Percentiles rank a stretch among this genome's conserved stretches.
phyloP scores from a whole-genome alignment of 2,329 filamentous ascomycete genomes.

The Teratosphaeria zuluensis region DNA sequence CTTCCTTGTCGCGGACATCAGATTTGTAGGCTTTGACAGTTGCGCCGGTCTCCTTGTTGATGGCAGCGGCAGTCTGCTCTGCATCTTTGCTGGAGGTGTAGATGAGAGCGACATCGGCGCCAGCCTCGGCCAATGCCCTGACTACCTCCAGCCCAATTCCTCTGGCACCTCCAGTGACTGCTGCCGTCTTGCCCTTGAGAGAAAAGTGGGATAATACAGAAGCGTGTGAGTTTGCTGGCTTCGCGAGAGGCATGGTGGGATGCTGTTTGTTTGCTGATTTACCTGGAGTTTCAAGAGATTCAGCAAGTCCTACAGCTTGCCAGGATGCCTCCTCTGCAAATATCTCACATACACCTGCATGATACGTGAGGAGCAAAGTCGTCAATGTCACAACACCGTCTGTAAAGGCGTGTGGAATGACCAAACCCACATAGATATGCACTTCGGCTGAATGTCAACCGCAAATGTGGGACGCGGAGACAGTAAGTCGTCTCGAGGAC shows the following conservation, averaged over 20 bases:
- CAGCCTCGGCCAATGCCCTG: conserved; percentile 76
- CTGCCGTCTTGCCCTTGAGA: conserved; percentile 66
- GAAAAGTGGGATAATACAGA: conserved; percentile 48
- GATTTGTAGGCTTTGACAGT: conserved; percentile 47
- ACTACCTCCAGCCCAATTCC: conserved; percentile 83
- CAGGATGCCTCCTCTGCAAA: no score
- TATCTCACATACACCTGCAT: no score
- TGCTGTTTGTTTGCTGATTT: not conserved
- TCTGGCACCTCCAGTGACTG: conserved; percentile 80
- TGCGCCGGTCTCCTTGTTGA: conserved; percentile 12
- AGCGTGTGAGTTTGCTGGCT: conserved; percentile 6
- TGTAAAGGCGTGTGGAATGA: no score
- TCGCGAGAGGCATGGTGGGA: conserved; percentile 16
- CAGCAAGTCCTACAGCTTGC: no score
- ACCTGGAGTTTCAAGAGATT: no score
- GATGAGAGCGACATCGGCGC: conserved; percentile 77
- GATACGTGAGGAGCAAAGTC: no score
- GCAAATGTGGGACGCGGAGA: not conserved
- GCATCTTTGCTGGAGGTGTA: conserved; percentile 67
- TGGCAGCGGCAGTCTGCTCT: conserved; percentile 8
- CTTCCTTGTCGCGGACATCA: conserved; percentile 64
- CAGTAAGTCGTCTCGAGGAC: no score
- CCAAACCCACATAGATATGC: no score
- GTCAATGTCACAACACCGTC: no score
- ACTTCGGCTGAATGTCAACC: not conserved